Evolutionary conservation across 345 rosid genomes (phyloP), one percentile per base, ranked within the genome.

Genomic region (Sisymbrium altissimum): DNA sequence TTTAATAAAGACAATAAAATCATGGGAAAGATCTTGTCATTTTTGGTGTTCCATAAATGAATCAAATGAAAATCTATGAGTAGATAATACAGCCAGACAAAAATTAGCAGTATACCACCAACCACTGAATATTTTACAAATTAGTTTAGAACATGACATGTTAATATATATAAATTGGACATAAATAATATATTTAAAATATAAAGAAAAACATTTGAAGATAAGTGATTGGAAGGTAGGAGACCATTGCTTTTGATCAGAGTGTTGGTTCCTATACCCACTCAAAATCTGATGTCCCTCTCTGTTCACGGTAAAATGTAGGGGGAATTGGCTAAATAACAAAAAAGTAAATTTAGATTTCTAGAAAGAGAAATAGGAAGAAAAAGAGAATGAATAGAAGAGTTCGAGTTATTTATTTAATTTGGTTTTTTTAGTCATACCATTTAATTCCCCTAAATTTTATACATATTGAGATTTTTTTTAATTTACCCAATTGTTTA

Each of bases 181-280:
- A 30, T 30, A 58, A 9, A 45, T 23, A 21, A 35, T 56, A 74
- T 36, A 54, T 4, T 54, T 7, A 66, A 30, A 68, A 23, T 50
- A 50, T 53, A 60, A 30, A 32, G 19, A 33, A 68, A 76, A 68
- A 49, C 56, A 68, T 33, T 62, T 23, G 55, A 68, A 75, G 79
- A 75, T 75, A 68, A 75, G 70, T 75, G 79, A 75, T 53, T 52
- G 74, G 79, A 60, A 61, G 79, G 70, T 75, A 75, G 64, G 74
- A 75, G 74, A 68, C 79, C 64, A 15, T 59, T 59, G 79, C 56
- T 61, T 67, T 58, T 61, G 55, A 67, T 68, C 48, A 49, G 32
- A 23, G 25, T 64, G 18, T 74, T 30, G 67, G 55, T 58, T 59
- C 65, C 66, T 65, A 66, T 65, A 66, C 50, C 77, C 64, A 73